Percentiles rank a stretch among this genome's conserved stretches.
Conservation (phyloP, 2,329 filamentous ascomycete species). For the Bipolaris zeicola region DNA sequence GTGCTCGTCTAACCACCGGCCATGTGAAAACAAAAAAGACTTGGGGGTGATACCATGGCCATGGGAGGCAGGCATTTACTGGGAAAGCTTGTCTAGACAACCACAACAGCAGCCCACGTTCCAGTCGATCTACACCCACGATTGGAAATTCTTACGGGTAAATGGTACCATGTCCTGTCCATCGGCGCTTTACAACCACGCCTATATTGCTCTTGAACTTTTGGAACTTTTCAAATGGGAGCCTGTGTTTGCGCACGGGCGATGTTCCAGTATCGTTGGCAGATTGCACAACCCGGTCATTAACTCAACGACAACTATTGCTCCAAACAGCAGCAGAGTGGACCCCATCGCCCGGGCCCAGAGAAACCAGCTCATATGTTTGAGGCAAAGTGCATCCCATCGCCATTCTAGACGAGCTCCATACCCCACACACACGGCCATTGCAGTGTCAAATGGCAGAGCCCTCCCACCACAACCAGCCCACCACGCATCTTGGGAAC, state of each 20-base stretch:
- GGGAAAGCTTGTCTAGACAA: constrained; percentile 10
- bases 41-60: constrained; percentile 5
- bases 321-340: constrained; percentile 3
- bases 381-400: constrained; percentile 10
- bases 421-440: constrained; percentile 4
- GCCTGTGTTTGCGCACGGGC: not conserved
- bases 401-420: constrained; percentile 11
- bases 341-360: constrained; percentile 8
- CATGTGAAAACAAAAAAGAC: no score
- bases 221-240: constrained; percentile 20
- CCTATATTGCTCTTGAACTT: constrained; percentile 3
- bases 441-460: constrained; percentile 7
- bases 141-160: constrained; percentile 30
- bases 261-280: constrained; percentile 1
- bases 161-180: constrained; percentile 18
- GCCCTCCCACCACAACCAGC: constrained; percentile 2
- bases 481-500: not conserved
- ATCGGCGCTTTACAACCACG: constrained; percentile 7
- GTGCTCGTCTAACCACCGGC: no score
- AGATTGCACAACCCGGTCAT: constrained; percentile 4
- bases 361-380: constrained; percentile 14
- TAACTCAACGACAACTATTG: constrained; percentile 1
- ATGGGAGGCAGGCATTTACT: not conserved
- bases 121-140: constrained; percentile 10
- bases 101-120: constrained; percentile 8